Evolutionary conservation across 257 asterid genomes (phyloP), one percentile per base, ranked within the genome.

Genomic region (Solanum phureja): DNA sequence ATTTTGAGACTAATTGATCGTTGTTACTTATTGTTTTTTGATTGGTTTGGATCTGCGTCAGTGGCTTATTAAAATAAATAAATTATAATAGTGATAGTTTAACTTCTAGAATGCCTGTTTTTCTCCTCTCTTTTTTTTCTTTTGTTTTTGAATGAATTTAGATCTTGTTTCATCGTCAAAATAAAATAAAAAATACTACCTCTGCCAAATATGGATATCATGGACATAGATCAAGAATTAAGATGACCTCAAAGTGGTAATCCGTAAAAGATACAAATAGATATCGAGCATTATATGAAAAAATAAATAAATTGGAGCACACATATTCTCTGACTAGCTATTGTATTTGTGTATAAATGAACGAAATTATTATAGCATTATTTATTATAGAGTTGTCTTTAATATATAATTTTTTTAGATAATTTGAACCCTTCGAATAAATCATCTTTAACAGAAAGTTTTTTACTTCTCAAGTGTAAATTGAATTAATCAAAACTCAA

Each of bases 111-210:
- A 81, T 52, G 9, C n/a, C 16, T 79, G 16, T 44, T 46, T 79
- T 79, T 27, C 33, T 46, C 18, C 5, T 3, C 18, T 24, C 5
- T 4, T 2, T 21, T 37, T 4, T 23, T 79, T 79, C 3, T 0
- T 3, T 38, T 23, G 0, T 12, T 46, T 75, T 75, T 75, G 19
- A 37, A 18, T 23, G 33, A 35, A 75, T 37, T 74, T 21, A 19
- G 81, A 73, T 73, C 46, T 73, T 34, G 44, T 33, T 23, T 72
- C 27, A 33, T 33, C 1, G 13, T 14, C 0, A 14, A 14, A 49
- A 24, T 0, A 1, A 1, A 1, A 24, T 0, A 0, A 4, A 10
- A 10, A n/a, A 4, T 1, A 31, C 23, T 5, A 31, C 38, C 76
- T 69, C 40, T 29, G 1, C 29, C 46, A 72, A 34, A 34, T 24